These are phyloP conservation scores for Podospora fimiseda DNA, from an alignment of 495 filamentous ascomycete species.

Conservation along the genomic window DNA sequence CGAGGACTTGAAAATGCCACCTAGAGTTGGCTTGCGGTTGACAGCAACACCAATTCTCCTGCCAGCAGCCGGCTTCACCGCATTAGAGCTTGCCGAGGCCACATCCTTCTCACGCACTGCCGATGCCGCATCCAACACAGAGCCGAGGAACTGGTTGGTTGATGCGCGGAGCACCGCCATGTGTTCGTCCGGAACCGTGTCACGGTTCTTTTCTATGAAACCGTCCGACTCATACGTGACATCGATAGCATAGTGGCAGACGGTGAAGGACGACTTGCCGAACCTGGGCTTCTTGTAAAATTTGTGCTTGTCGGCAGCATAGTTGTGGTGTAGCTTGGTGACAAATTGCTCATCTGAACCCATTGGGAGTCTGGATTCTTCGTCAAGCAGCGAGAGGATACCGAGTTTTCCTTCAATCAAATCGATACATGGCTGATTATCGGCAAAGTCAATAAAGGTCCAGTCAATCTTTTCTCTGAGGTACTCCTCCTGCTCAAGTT, in stretches of 20 bases:
- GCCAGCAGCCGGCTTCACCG: conserved; percentile 64
- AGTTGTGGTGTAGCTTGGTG: conserved; percentile 94
- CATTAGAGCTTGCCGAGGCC: conserved; percentile 58
- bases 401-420: conserved; percentile 96
- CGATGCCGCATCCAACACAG: conserved; percentile 79
- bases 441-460: conserved; percentile 99
- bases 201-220: conserved; percentile 99
- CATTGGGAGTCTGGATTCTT: conserved; percentile 94
- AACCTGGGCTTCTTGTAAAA: conserved; percentile 99
- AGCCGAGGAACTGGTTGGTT: conserved; percentile 75
- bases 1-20: conserved; percentile 97
- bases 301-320: conserved; percentile 82
- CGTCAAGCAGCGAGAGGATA: conserved; percentile 85
- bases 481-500: conserved; percentile 98
- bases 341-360: conserved; percentile 97
- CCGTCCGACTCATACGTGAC: conserved; percentile 99
- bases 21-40: conserved; percentile 92
- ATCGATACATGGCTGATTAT: conserved; percentile 99
- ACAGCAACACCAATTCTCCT: conserved; percentile 85
- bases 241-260: conserved; percentile 97
- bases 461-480: conserved; percentile 95
- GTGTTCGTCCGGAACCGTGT: conserved; percentile 97
- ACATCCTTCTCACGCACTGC: conserved; percentile 84
- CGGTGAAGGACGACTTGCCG: conserved; percentile 94
- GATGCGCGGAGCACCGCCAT: conserved; percentile 84